These are phyloP conservation scores for Oryza nivara DNA, from an alignment of 176 grass and related monocot species.

Conservation along the genomic window DNA sequence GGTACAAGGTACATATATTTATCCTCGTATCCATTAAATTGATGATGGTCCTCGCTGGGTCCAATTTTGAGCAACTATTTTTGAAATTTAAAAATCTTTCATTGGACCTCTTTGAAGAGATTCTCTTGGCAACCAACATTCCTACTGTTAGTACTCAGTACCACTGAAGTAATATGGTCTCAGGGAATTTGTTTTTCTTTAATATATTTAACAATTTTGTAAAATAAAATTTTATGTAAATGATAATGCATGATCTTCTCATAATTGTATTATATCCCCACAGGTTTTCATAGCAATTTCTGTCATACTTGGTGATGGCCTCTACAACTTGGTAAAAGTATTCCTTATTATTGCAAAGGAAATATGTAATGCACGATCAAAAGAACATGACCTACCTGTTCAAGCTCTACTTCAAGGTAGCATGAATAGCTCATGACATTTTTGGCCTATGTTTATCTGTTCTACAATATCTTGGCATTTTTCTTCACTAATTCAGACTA, in stretches of 20 bases:
- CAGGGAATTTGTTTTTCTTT: neutral
- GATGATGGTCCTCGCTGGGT: neutral
- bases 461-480: neutral
- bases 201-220: slow-evolving; percentile 1
- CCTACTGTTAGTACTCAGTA: neutral
- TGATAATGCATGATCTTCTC: slow-evolving; percentile 15
- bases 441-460: too few relatives aligned
- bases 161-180: neutral
- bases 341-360: slow-evolving; percentile 31
- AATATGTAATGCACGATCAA: slow-evolving; percentile 8
- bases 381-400: slow-evolving; percentile 18
- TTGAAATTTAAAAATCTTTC: neutral
- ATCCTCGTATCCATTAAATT: slow-evolving; percentile 9
- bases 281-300: slow-evolving; percentile 53
- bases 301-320: slow-evolving; percentile 61
- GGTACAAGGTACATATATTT: slow-evolving; percentile 45
- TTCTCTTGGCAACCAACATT: neutral
- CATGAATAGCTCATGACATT: neutral
- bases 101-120: neutral
- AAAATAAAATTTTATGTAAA: neutral
- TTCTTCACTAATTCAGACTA: neutral
- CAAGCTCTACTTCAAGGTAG: slow-evolving; percentile 49
- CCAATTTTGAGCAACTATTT: neutral
- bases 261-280: slow-evolving; percentile 14
- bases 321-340: slow-evolving; percentile 60